These are phyloP conservation scores for Citrullus colocynthis DNA, from an alignment of 306 rosid species.

Conservation along the genomic window DNA sequence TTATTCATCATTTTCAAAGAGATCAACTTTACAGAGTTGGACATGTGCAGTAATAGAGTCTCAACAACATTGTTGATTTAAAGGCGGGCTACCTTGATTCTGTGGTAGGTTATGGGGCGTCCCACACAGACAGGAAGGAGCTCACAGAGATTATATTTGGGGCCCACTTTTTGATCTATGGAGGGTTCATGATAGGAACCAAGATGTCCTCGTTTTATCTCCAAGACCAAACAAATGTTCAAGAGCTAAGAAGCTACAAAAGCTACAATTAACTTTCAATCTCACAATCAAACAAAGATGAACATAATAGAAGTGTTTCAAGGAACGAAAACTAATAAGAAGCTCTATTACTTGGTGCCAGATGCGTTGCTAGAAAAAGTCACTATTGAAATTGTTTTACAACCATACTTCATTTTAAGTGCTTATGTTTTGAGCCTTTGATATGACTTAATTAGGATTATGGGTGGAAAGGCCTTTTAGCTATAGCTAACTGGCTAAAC, in stretches of 20 bases:
- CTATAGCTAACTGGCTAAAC: no score
- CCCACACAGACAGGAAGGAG: neutral
- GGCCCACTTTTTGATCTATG: neutral
- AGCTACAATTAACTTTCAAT: neutral
- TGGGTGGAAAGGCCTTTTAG: no score
- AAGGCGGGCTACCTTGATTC: neutral
- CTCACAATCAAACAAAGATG: neutral
- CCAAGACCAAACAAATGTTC: neutral
- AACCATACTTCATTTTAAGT: no score
- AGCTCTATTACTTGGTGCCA: no score
- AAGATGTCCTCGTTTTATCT: neutral
- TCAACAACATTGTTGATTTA: neutral
- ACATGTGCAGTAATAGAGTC: neutral
- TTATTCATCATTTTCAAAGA: neutral
- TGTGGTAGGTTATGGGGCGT: neutral
- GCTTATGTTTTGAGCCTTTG: no score
- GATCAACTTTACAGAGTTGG: neutral
- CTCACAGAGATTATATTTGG: neutral
- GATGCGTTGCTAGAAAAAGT: no score
- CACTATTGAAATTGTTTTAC: no score
- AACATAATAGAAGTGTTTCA: no score
- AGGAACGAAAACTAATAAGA: no score
- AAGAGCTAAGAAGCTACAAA: neutral
- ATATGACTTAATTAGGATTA: no score
- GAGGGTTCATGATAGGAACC: neutral